phyloP scores from a whole-genome alignment of 2,329 filamentous ascomycete genomes.

The Teratosphaeriaceae sp. region DNA sequence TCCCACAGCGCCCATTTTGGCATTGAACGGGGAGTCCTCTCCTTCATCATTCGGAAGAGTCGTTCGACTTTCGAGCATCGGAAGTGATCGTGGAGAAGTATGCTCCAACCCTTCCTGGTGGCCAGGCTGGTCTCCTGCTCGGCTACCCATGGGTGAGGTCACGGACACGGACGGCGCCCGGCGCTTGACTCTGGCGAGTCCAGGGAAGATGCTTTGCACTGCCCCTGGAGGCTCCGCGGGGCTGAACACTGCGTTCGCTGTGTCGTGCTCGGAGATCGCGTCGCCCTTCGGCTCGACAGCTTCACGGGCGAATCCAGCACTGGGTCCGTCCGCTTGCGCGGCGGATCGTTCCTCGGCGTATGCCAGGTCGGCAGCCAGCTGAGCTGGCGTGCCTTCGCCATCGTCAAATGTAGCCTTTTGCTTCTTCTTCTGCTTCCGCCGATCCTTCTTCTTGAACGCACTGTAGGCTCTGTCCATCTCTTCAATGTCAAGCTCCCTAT shows the following conservation, averaged over 20 bases:
- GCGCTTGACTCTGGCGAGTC: conserved; percentile 20
- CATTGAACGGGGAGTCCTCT: too few relatives aligned
- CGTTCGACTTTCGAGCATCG: too few relatives aligned
- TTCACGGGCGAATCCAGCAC: too few relatives aligned
- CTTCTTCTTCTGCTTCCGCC: conserved; percentile 26
- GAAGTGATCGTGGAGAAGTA: conserved; percentile 20
- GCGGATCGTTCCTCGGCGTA: too few relatives aligned
- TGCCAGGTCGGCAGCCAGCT: too few relatives aligned
- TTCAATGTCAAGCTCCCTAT: conserved; percentile 26
- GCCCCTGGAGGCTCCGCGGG: conserved; percentile 9
- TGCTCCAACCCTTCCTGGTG: too few relatives aligned
- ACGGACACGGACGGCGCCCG: neutral
- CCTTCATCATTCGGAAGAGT: too few relatives aligned
- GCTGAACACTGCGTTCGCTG: too few relatives aligned
- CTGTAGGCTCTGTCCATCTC: conserved; percentile 29
- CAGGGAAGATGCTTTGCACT: conserved; percentile 19
- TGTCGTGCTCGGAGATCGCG: too few relatives aligned
- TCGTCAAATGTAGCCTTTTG: conserved; percentile 9
- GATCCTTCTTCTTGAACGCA: conserved; percentile 27
- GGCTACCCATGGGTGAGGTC: neutral
- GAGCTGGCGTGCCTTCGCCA: conserved; percentile 19
- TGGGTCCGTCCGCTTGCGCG: too few relatives aligned
- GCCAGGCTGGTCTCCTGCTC: conserved; percentile 5
- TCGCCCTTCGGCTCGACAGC: too few relatives aligned
- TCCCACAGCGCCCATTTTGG: neutral